phyloP scores from a whole-genome alignment of 305 asterid genomes.

The Solanum hybrid region DNA sequence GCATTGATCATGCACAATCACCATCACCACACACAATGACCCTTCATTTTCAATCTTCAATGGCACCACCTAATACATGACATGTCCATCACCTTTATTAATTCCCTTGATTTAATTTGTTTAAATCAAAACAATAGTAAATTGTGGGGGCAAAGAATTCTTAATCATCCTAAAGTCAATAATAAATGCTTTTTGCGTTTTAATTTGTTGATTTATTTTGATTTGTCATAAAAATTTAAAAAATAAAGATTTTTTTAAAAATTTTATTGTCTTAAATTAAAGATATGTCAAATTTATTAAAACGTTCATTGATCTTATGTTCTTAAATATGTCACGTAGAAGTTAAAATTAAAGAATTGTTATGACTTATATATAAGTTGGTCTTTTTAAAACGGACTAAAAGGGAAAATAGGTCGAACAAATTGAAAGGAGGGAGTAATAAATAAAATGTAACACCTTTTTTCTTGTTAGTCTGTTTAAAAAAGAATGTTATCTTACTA shows the following conservation, averaged over 20 bases:
- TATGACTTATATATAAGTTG: not conserved
- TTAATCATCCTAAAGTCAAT: not conserved
- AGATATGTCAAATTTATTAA: not conserved
- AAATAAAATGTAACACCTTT: not conserved
- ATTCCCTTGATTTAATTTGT: not conserved
- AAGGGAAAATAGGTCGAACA: not conserved
- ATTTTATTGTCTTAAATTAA: not conserved
- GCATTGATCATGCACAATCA: not conserved
- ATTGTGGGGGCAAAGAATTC: not conserved
- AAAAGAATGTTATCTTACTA: not conserved
- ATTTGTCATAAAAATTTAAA: not conserved
- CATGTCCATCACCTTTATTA: not conserved
- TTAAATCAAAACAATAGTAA: not conserved
- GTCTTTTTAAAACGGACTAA: too few relatives aligned
- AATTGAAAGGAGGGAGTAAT: not conserved
- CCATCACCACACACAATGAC: not conserved
- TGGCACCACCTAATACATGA: not conserved
- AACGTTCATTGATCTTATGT: not conserved
- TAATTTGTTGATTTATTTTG: not conserved
- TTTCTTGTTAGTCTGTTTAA: not conserved
- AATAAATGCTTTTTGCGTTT: not conserved
- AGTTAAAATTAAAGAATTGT: not conserved
- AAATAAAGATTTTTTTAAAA: not conserved
- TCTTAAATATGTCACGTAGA: rapidly evolving
- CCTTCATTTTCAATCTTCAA: not conserved